Evolutionary conservation across 192 early-diverging fungal genomes (phyloP), one percentile per base, ranked within the genome.

Genomic region (Coemansia furcata): DNA sequence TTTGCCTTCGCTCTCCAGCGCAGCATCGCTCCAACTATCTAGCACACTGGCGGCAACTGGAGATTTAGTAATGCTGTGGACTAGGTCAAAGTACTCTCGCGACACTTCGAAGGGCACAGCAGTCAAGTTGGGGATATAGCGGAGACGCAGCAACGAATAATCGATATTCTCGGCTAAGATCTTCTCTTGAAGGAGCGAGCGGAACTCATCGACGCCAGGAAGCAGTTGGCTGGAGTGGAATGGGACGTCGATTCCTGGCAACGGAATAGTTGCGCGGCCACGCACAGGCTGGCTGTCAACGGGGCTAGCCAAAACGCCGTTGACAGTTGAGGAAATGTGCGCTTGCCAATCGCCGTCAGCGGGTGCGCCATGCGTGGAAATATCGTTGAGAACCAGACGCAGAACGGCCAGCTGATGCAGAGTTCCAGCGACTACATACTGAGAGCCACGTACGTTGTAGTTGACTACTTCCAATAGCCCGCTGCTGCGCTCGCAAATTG

Each of bases 91-190:
- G 84, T 95, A 98, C 10, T 77, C 74, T 72, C 89, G 89, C 30
- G 85, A 78, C 19, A 94, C 81, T 50, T 85, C 87, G 86, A 98
- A 98, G 42, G 96, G 95, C 68, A 85, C 63, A 42, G 93, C 96
- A 39, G 94, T 96, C 71, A 98, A 82, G 80, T 98, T 98, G 52
- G 96, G 96, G 76, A 98, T 94, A 72, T 96, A 98, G 74, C 90
- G 89, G 63, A 83, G 86, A 58, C 83, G 67, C 33, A 94, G 83
- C 29, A 83, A 74, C 44, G 78, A 71, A 7, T 91, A 87, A 73
- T 92, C 86, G 54, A 94, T 81, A 60, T 82, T 86, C 23, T 83
- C 78, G n/a, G 85, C 82, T 58, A 90, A 87, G 69, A 97, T 87
- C 73, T 90, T 93, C 67, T 88, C 87, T 52, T 78, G 86, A 29